Base-by-base conservation (phyloP, 139 green algal genomes). In the Dunaliella sp. region DNA sequence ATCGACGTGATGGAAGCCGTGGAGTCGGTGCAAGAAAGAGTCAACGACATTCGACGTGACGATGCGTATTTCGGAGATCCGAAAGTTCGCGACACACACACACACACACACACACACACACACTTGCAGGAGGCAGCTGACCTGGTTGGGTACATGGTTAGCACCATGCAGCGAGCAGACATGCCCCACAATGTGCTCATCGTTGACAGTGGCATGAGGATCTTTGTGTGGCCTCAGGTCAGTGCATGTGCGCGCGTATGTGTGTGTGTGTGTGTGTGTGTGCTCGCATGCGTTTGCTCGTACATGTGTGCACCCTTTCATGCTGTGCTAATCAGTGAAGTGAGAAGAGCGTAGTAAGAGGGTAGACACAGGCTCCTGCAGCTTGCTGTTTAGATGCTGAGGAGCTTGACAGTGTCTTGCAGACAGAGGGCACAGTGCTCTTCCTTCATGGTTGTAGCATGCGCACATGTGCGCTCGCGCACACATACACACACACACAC, bases 161-260 rank as follows among this genome's bases (percentile, higher is more conserved):
- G 90, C 12, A 94, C 85, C 48, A 91, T 99, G 87, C 89, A 96
- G 86, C 82, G 34, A 1, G 83, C 77, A 65, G 98, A 98, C 87
- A 89, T 98, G 32, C 96, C 98, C 1, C 97, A 98, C 95, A 99
- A 99, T 91, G 57, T 99, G n/a, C 91, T 99, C 80, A 94, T 99
- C 32, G 91, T 90, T 7, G 98, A 99, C 86, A 89, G 90, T 37
- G 98, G 98, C 38, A 86, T 88, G 28, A 88, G 96, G 22, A 93
- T 99, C 0, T 99, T 99, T 88, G 86, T 99, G 0, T 96, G 94
- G 37, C 95, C 95, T 38, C 92, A 92, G 84, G 88, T 91, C 22
- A n/a, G 58, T 74, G 58, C 24, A 24, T 74, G 58, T 74, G 58
- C 24, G 58, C 24, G 58, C 24, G 58, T 74, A 24, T 74, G 58